Conservation (phyloP, 805 yeast species). For the Wickerhamomyces alni region DNA sequence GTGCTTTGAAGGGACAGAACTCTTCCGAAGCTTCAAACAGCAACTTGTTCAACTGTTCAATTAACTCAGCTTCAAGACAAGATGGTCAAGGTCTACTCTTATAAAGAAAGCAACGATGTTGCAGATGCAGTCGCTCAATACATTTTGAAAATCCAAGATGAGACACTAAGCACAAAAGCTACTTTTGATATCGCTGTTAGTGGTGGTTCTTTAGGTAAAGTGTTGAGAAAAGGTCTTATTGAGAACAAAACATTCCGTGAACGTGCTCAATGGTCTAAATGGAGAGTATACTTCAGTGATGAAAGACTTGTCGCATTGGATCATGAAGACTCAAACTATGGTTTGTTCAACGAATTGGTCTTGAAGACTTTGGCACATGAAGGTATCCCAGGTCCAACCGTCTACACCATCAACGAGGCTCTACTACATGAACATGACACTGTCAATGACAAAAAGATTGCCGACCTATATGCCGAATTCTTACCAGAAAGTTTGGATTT, state of each 20-base stretch:
- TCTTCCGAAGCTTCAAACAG: neutral
- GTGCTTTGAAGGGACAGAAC: too few relatives aligned
- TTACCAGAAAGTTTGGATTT: constrained; percentile 57
- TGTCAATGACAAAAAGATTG: constrained; percentile 43
- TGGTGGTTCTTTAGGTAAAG: constrained; percentile 87
- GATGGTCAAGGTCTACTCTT: constrained; percentile 33
- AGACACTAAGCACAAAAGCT: constrained; percentile 39
- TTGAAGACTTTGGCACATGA: constrained; percentile 31
- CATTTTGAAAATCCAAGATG: constrained; percentile 56
- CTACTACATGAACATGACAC: constrained; percentile 52
- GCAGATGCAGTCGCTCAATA: constrained; percentile 62
- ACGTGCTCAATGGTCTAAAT: constrained; percentile 57
- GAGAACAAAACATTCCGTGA: constrained; percentile 40
- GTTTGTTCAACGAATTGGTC: constrained; percentile 57
- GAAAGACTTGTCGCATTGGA: constrained; percentile 84
- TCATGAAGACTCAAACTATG: constrained; percentile 82
- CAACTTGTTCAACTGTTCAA: too few relatives aligned
- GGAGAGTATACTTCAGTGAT: constrained; percentile 85
- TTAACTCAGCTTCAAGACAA: neutral
- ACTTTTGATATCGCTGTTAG: constrained; percentile 74
- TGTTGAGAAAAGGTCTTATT: constrained; percentile 56
- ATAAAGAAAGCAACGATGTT: constrained; percentile 50
- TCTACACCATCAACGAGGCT: constrained; percentile 59
- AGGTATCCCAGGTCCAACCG: constrained; percentile 44
- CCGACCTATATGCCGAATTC: constrained; percentile 52